A percentile compares a stretch with the other conserved stretches of the same genome.
Conservation (phyloP, 208 protist species). For the Acanthamoeba royreba region DNA sequence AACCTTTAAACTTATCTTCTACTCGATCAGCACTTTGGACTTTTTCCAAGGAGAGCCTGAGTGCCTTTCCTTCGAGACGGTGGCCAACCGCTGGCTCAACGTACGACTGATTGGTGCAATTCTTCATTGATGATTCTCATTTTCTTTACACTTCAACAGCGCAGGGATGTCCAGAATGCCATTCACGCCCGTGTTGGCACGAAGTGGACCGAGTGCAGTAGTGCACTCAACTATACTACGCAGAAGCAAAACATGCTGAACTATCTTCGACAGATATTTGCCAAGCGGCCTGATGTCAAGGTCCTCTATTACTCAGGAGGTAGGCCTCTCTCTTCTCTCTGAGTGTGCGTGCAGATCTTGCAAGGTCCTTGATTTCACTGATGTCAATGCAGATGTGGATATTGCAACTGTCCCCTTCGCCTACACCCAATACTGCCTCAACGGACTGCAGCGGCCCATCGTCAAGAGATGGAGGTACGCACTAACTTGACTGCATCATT, state of each 20-base stretch:
- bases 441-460: neutral
- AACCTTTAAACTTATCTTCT: neutral
- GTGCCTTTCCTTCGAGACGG: neutral
- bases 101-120: neutral
- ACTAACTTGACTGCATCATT: neutral
- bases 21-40: neutral
- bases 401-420: constrained; percentile 41
- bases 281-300: neutral
- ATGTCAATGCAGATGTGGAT: neutral
- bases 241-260: neutral
- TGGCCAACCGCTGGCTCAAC: constrained; percentile 7
- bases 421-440: constrained; percentile 16
- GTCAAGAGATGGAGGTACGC: neutral
- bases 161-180: constrained; percentile 69
- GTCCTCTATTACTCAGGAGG: neutral
- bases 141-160: neutral
- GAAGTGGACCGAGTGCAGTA: neutral
- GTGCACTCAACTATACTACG: neutral
- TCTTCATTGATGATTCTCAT: neutral
- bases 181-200: constrained; percentile 61
- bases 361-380: neutral
- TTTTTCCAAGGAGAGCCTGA: neutral
- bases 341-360: neutral
- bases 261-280: neutral
- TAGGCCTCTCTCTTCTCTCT: neutral